A percentile compares a stretch with the other conserved stretches of the same genome.
These are phyloP conservation scores for Barnettozyma siamensis DNA, from an alignment of 805 yeast genomes.

Conservation along the genomic window DNA sequence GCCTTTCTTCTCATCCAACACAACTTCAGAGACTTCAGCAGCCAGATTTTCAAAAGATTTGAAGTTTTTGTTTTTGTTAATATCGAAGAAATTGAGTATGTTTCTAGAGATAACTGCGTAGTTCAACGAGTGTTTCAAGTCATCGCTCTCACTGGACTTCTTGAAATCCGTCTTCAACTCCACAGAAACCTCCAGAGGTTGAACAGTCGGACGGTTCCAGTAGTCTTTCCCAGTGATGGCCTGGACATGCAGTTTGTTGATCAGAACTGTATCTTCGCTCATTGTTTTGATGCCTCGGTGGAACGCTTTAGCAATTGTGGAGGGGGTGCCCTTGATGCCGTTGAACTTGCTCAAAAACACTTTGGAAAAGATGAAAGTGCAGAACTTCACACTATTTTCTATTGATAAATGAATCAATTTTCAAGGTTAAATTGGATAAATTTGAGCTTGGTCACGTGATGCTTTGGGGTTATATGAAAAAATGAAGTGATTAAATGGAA, in stretches of 20 bases:
- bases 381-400: too few species aligned
- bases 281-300: not conserved
- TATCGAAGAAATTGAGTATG: conserved; percentile 46
- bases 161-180: conserved; percentile 60
- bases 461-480: too few species aligned
- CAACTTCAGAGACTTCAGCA: conserved; percentile 38
- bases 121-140: conserved; percentile 75
- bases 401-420: too few species aligned
- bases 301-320: not conserved
- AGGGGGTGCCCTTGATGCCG: not conserved
- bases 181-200: conserved; percentile 58
- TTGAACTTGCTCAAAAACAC: not conserved
- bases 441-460: too few species aligned
- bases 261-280: conserved; percentile 19
- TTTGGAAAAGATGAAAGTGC: not conserved
- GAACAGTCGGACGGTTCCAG: conserved; percentile 64
- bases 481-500: too few species aligned
- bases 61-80: conserved; percentile 32
- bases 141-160: conserved; percentile 75
- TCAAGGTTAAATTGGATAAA: not conserved
- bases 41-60: conserved; percentile 36
- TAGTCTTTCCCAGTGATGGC: conserved; percentile 70
- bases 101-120: conserved; percentile 79
- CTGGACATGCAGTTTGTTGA: conserved; percentile 45
- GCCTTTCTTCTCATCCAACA: conserved; percentile 37